phyloP scores from a whole-genome alignment of 306 rosid species.

The Crotalaria pallida region DNA sequence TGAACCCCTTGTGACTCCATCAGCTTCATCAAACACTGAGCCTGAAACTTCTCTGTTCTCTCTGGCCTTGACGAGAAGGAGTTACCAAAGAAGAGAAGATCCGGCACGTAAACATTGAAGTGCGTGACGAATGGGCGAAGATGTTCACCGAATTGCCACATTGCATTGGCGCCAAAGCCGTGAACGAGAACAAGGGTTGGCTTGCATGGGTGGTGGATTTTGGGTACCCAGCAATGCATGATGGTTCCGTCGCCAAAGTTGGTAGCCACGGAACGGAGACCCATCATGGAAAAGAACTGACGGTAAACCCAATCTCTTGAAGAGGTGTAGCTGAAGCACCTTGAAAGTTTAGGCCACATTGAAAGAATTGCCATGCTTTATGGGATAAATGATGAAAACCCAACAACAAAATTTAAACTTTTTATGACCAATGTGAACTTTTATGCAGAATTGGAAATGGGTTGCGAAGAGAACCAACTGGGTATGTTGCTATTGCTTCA shows the following conservation, averaged over 20 bases:
- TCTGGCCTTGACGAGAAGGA: constrained; percentile 48
- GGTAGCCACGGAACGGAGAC: constrained; percentile 46
- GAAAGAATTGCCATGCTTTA: neutral
- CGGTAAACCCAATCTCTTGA: constrained; percentile 59
- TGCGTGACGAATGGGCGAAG: constrained; percentile 29
- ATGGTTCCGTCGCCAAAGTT: constrained; percentile 59
- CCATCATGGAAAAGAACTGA: constrained; percentile 39
- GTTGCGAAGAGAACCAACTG: no score
- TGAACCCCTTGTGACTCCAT: constrained; percentile 47
- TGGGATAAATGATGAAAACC: no score
- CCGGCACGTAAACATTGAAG: constrained; percentile 72
- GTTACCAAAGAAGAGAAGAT: constrained; percentile 68
- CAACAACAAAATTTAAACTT: no score
- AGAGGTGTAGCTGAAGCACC: constrained; percentile 54
- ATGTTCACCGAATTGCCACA: constrained; percentile 73
- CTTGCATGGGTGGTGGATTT: constrained; percentile 25
- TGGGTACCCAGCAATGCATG: constrained; percentile 76
- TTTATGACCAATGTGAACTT: no score
- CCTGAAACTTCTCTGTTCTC: constrained; percentile 59
- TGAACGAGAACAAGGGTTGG: constrained; percentile 57
- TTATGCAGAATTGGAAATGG: no score
- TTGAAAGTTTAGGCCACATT: constrained; percentile 29
- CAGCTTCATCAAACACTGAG: constrained; percentile 36
- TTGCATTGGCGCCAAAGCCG: constrained; percentile 82
- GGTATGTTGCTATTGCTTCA: no score